Percentiles rank a stretch among this genome's conserved stretches.
phyloP scores from a whole-genome alignment of 176 grass and related monocot species.

The Carex myosuroides region DNA sequence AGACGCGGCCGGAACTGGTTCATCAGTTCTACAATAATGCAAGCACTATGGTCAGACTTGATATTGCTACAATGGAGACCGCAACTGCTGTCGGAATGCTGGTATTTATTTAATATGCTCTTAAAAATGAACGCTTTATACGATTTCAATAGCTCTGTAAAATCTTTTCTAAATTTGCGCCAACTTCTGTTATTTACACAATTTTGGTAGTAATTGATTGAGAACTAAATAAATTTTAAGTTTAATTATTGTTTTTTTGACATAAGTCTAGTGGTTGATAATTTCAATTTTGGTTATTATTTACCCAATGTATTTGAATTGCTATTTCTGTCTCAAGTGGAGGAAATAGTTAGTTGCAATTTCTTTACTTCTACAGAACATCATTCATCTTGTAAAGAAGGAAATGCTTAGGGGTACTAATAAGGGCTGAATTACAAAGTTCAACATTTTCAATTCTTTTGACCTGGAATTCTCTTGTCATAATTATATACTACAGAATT shows the following conservation, averaged over 20 bases:
- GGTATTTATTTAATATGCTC: constrained; percentile 21
- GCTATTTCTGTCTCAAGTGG: not conserved
- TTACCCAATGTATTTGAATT: not conserved
- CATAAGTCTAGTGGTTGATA: not conserved
- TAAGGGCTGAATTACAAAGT: not conserved
- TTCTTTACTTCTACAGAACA: not conserved
- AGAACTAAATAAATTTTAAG: not conserved
- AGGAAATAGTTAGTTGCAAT: not conserved
- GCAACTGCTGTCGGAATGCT: constrained; percentile 54
- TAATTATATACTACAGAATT: not conserved
- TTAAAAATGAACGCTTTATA: not conserved
- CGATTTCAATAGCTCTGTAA: not conserved
- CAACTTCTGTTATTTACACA: not conserved
- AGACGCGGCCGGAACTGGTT: constrained; percentile 57
- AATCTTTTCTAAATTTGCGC: not conserved
- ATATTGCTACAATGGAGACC: constrained; percentile 39
- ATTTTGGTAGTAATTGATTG: not conserved
- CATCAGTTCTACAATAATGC: constrained; percentile 87
- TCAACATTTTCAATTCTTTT: not conserved
- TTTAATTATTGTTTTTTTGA: not conserved
- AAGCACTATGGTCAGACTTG: constrained; percentile 74
- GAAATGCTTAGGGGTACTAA: not conserved
- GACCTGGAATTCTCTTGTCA: not conserved
- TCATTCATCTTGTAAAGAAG: not conserved
- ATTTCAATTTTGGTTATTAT: constrained; percentile 1